phyloP scores from a whole-genome alignment of 768 basidiomycete species.

The Omphalotus guepiniiformis region DNA sequence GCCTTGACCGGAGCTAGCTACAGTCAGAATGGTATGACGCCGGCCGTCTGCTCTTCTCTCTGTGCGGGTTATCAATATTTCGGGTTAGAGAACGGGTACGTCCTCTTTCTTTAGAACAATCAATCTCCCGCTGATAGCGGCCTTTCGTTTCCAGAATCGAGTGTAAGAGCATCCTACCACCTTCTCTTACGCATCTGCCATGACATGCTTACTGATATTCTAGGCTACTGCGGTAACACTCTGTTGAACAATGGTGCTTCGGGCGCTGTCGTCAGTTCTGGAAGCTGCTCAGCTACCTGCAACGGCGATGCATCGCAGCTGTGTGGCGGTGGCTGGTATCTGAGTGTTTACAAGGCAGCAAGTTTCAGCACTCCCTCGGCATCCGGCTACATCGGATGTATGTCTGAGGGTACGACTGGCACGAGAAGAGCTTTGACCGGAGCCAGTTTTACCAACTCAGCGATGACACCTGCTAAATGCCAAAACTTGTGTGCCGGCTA shows the following conservation, averaged over 20 bases:
- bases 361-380: no score
- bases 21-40: slow-evolving; percentile 25
- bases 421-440: not conserved
- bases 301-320: slow-evolving; percentile 14
- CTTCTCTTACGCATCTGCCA: no score
- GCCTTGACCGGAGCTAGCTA: slow-evolving; percentile 26
- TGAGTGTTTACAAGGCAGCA: slow-evolving; percentile 1
- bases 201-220: no score
- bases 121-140: no score
- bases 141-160: no score
- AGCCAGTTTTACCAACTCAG: not conserved
- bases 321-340: slow-evolving; percentile 17
- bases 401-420: not conserved
- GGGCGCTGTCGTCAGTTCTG: slow-evolving; percentile 12
- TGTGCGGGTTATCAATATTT: slow-evolving; percentile 27
- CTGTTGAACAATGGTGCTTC: slow-evolving; percentile 22
- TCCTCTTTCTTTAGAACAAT: not conserved
- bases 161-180: no score
- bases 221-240: slow-evolving; percentile 22
- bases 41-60: slow-evolving; percentile 25
- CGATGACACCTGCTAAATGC: not conserved
- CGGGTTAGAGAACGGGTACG: slow-evolving; percentile 24
- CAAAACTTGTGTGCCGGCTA: not conserved
- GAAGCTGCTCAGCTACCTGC: slow-evolving; percentile 16
- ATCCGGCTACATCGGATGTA: not conserved